Evolutionary conservation across 129 eudicot species (phyloP).

Genomic region (Tagetes patula): DNA sequence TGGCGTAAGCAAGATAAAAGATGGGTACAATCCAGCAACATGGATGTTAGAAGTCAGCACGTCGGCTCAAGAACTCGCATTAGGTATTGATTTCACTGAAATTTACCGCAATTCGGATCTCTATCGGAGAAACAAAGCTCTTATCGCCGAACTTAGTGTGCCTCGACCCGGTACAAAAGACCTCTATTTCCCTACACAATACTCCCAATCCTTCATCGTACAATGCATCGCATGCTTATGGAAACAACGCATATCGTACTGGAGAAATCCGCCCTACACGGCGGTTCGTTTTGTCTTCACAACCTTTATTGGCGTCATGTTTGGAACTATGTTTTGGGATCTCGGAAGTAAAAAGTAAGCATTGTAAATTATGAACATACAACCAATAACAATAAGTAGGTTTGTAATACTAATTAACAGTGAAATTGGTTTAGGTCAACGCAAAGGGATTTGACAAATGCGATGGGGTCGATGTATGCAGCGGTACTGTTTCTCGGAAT

Average conservation of each 20-base stretch:
- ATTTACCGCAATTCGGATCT: slow-evolving; percentile 55
- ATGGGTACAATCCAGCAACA: slow-evolving; percentile 69
- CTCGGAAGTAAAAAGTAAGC: slow-evolving; percentile 49
- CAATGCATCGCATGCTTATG: slow-evolving; percentile 53
- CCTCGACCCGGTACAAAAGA: slow-evolving; percentile 49
- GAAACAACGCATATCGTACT: slow-evolving; percentile 54
- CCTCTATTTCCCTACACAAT: slow-evolving; percentile 40
- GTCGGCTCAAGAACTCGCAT: slow-evolving; percentile 47
- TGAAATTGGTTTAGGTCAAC: slow-evolving; percentile 22
- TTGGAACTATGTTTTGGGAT: slow-evolving; percentile 64
- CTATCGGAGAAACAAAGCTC: slow-evolving; percentile 53
- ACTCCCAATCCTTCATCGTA: slow-evolving; percentile 40
- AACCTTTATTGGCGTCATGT: slow-evolving; percentile 35
- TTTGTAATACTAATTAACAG: neutral
- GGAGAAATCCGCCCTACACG: slow-evolving; percentile 54
- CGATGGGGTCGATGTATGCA: slow-evolving; percentile 58
- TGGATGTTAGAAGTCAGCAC: slow-evolving; percentile 74
- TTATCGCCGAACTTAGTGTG: slow-evolving; percentile 41
- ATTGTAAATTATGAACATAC: neutral
- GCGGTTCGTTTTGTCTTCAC: slow-evolving; percentile 47
- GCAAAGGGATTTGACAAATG: slow-evolving; percentile 39
- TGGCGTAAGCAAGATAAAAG: slow-evolving; percentile 59
- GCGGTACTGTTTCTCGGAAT: slow-evolving; percentile 41
- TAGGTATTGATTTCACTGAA: slow-evolving; percentile 53
- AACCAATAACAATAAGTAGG: neutral